Conservation (phyloP, 306 rosid genomes). For the Styphnolobium japonicum region DNA sequence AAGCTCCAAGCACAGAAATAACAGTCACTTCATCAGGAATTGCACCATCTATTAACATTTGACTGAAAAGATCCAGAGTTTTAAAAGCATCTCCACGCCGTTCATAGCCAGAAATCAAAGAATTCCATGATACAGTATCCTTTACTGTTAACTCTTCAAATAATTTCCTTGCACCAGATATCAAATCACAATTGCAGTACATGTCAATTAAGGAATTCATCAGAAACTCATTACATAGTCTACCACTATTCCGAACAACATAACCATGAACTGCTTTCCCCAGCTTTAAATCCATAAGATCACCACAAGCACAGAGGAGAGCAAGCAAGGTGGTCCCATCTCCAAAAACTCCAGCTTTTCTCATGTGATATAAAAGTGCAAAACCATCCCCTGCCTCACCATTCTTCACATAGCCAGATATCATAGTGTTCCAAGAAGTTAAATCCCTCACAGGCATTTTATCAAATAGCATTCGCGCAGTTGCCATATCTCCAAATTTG, state of each 20-base stretch:
- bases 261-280: conserved; percentile 55
- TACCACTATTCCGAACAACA: conserved; percentile 34
- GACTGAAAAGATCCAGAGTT: conserved; percentile 49
- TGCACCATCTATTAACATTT: conserved; percentile 41
- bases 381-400: conserved; percentile 36
- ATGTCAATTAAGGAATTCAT: conserved; percentile 52
- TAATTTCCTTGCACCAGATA: conserved; percentile 40
- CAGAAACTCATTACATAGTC: conserved; percentile 35
- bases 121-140: conserved; percentile 60
- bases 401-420: conserved; percentile 49
- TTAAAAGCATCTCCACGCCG: conserved; percentile 47
- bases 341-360: conserved; percentile 33
- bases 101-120: conserved; percentile 58
- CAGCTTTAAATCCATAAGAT: conserved; percentile 38
- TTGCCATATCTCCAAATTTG: conserved; percentile 41
- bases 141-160: conserved; percentile 40
- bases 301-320: conserved; percentile 49
- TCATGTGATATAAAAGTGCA: conserved; percentile 30
- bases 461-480: conserved; percentile 53
- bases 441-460: conserved; percentile 52
- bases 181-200: conserved; percentile 48
- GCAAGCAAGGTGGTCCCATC: conserved; percentile 62
- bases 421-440: conserved; percentile 52
- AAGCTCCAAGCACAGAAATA: conserved; percentile 45
- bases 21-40: conserved; percentile 56